Evolutionary conservation across 495 filamentous ascomycete genomes (phyloP).

Genomic region (Bacidia gigantensis): DNA sequence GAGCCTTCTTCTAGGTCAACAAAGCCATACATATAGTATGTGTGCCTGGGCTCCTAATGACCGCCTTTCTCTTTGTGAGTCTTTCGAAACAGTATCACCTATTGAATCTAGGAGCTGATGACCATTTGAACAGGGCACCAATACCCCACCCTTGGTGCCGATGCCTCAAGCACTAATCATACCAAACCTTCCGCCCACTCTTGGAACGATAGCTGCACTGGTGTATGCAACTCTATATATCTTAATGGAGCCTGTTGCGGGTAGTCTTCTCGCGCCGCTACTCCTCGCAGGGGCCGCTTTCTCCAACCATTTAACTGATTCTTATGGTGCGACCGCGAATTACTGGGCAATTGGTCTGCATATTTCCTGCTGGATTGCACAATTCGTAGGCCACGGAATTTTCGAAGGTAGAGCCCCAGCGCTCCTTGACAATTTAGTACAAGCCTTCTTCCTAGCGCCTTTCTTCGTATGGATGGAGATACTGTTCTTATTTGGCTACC

Average conservation of each 20-base stretch:
- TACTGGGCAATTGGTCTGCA: slow-evolving; percentile 56
- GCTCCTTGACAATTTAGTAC: slow-evolving; percentile 76
- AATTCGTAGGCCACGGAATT: slow-evolving; percentile 83
- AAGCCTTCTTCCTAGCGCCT: slow-evolving; percentile 89
- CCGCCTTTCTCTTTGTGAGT: slow-evolving; percentile 64
- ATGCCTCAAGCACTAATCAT: slow-evolving; percentile 56
- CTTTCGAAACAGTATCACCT: neutral
- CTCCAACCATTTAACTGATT: slow-evolving; percentile 56
- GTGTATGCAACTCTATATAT: slow-evolving; percentile 71
- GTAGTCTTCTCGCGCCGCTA: slow-evolving; percentile 55
- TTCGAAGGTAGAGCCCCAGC: slow-evolving; percentile 85
- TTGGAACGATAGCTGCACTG: slow-evolving; percentile 60
- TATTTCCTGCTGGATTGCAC: slow-evolving; percentile 64
- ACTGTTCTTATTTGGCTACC: slow-evolving; percentile 80
- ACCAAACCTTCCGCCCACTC: slow-evolving; percentile 65
- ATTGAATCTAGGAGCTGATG: neutral
- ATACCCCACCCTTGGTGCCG: slow-evolving; percentile 56
- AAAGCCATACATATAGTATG: slow-evolving; percentile 80
- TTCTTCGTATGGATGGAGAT: slow-evolving; percentile 97
- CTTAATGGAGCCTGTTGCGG: slow-evolving; percentile 86
- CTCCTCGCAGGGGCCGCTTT: slow-evolving; percentile 59
- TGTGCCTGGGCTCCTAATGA: slow-evolving; percentile 73
- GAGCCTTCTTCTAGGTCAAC: slow-evolving; percentile 45
- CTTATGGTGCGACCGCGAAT: slow-evolving; percentile 52
- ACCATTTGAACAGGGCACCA: slow-evolving; percentile 47